Evolutionary conservation across 2,329 filamentous ascomycete genomes (phyloP), one percentile per base, ranked within the genome.

Genomic region (Fonsecaea pedrosoi): DNA sequence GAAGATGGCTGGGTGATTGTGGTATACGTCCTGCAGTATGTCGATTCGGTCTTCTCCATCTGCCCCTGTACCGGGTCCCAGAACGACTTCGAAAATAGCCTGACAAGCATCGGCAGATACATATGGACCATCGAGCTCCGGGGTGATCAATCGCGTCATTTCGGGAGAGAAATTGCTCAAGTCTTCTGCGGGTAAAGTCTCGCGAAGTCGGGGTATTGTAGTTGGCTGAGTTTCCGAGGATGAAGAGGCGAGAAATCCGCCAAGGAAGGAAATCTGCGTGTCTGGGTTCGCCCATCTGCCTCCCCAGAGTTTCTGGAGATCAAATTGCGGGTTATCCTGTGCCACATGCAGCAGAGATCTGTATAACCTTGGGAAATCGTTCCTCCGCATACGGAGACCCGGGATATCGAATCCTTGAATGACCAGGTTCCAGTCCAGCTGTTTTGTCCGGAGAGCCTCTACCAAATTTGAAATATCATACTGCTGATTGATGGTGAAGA

Each of bases 241-340:
- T 12, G 86, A 87, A 64, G 94, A 85, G 3, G 91, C 91, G 25
- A 94, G 85, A 76, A 94, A 97, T 18, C 93, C 93, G 70, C 90
- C 90, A 62, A 98, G 87, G 76, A 98, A 97, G n/a, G 94, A 96
- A 40, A 99, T 82, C 71, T 98, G 94, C 0, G 95, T 92, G 69
- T 96, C 89, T 13, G 90, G 87, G 72, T 96, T 87, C 69, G 90
- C 88, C 94, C 96, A 99, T 69, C 87, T 74, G 7, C 94, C 94
- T 66, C 94, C 94, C 94, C 95, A 98, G 25, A 99, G 82, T 45
- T 85, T 86, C 77, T 97, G 93, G 54, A 99, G 90, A 75, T 97
- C 92, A 73, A 98, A 88, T 32, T 82, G 82, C 15, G 85, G 81
- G 56, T 86, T 82, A 9, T 86, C 84, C 37, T 81, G 78, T 2